phyloP scores from a whole-genome alignment of 108 stramenopile species.

The Schizochytrium sp. region DNA sequence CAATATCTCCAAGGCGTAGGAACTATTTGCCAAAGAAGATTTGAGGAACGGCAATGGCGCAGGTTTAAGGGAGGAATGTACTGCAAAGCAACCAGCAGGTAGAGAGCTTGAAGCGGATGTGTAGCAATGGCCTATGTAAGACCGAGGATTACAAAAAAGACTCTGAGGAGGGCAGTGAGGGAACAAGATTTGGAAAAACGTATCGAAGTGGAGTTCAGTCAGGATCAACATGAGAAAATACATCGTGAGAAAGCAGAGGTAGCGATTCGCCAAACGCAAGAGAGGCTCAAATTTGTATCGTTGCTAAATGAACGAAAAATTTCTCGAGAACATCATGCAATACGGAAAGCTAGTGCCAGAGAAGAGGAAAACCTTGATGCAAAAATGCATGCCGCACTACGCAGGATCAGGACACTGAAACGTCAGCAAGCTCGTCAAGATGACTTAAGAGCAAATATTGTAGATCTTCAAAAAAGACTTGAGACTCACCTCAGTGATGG shows the following conservation, averaged over 20 bases:
- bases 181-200: neutral
- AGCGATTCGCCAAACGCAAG: neutral
- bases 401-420: neutral
- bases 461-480: neutral
- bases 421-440: neutral
- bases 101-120: no score
- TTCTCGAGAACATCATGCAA: neutral
- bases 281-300: neutral
- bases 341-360: neutral
- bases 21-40: no score
- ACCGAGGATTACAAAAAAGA: neutral
- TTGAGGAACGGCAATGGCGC: no score
- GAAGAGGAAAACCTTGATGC: neutral
- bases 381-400: neutral
- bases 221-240: neutral
- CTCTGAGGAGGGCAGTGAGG: neutral
- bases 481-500: neutral
- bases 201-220: neutral
- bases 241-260: neutral
- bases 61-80: no score
- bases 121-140: no score
- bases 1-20: no score
- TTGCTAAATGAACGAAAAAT: neutral
- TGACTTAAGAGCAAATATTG: neutral
- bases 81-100: no score